These are phyloP conservation scores for Penicillium sp. DNA, from an alignment of 2,329 filamentous ascomycete genomes.

Conservation along the genomic window DNA sequence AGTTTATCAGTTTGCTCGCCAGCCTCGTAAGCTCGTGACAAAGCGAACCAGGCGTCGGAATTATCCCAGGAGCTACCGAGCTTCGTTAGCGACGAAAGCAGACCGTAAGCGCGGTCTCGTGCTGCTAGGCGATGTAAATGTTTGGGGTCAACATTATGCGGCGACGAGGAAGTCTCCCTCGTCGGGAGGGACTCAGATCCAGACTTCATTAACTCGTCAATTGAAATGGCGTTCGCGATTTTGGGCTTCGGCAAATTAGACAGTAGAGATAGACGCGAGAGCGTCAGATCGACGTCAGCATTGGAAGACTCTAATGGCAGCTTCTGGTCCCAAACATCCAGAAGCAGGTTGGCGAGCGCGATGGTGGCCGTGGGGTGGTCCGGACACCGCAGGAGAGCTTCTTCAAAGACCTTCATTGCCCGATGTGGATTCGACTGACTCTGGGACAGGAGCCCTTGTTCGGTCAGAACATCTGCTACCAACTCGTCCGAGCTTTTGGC, in stretches of 20 bases:
- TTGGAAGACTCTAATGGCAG: constrained; percentile 31
- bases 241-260: constrained; percentile 18
- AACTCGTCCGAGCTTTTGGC: constrained; percentile 76
- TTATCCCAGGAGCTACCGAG: constrained; percentile 84
- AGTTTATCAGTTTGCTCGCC: constrained; percentile 80
- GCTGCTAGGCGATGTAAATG: constrained; percentile 79
- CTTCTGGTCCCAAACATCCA: constrained; percentile 69
- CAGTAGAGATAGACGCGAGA: constrained; percentile 22
- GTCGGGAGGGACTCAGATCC: constrained; percentile 2
- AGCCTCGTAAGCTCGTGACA: constrained; percentile 82
- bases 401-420: constrained; percentile 73
- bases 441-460: constrained; percentile 64
- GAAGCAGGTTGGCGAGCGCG: constrained; percentile 73
- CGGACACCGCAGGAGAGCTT: constrained; percentile 69
- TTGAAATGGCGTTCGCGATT: constrained; percentile 17
- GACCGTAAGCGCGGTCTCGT: constrained; percentile 77
- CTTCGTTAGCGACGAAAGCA: constrained; percentile 77
- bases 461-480: constrained; percentile 75
- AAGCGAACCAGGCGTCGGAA: constrained; percentile 85
- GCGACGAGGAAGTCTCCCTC: constrained; percentile 8
- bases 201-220: constrained; percentile 16
- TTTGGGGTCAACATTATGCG: constrained; percentile 52
- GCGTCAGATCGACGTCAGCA: constrained; percentile 22
- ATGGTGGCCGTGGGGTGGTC: constrained; percentile 77
- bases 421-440: constrained; percentile 58